Conservation (phyloP, 2,329 filamentous ascomycete species). For the Sphaerulina populicola region DNA sequence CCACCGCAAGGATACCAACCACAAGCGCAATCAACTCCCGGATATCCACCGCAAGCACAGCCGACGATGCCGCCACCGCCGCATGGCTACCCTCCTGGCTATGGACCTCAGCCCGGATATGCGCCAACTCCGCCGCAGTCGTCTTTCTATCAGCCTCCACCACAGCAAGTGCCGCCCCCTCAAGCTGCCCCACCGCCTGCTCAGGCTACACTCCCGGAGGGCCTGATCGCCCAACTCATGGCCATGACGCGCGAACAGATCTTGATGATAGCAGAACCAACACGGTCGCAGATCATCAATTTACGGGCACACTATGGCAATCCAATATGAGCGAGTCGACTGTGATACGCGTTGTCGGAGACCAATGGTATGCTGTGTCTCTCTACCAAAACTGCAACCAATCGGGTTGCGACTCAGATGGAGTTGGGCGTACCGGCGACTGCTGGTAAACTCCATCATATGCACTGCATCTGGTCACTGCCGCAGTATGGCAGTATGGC, state of each 20-base stretch:
- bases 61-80: constrained; percentile 12
- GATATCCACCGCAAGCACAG: constrained; percentile 10
- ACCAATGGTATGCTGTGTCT: background rate
- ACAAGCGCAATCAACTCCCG: constrained; percentile 18
- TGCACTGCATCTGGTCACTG: too few species aligned
- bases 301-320: constrained; percentile 55
- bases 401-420: background rate
- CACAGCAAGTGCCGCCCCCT: constrained; percentile 38
- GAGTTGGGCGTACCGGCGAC: too few species aligned
- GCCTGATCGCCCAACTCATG: constrained; percentile 73
- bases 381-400: background rate
- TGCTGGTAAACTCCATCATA: too few species aligned
- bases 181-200: constrained; percentile 38
- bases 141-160: constrained; percentile 33
- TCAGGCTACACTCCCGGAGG: constrained; percentile 43
- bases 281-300: constrained; percentile 70
- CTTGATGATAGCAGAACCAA: constrained; percentile 55
- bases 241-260: constrained; percentile 72
- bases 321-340: background rate
- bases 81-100: constrained; percentile 19
- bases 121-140: constrained; percentile 39
- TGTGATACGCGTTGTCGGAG: too few species aligned
- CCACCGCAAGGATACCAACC: constrained; percentile 19
- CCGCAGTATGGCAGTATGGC: too few species aligned
- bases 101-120: constrained; percentile 35